phyloP scores from a whole-genome alignment of 768 basidiomycete species.

The Suillus lakei region DNA sequence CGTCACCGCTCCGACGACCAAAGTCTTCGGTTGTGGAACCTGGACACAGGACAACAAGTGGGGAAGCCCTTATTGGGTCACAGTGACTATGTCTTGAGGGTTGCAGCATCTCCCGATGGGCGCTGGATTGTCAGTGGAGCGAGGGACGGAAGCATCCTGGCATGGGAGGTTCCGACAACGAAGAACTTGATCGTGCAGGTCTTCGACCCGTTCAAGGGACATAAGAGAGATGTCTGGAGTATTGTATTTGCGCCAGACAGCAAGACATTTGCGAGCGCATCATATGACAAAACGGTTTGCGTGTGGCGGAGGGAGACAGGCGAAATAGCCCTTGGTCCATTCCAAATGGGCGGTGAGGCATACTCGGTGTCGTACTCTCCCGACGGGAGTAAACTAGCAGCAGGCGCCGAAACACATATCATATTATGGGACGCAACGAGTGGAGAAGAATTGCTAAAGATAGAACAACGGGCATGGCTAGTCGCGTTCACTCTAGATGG shows the following conservation, averaged over 20 bases:
- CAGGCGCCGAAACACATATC: constrained; percentile 22
- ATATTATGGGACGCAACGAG: background rate
- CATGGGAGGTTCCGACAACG: constrained; percentile 61
- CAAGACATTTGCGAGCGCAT: constrained; percentile 7
- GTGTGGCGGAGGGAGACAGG: constrained; percentile 5
- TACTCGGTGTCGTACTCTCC: constrained; percentile 43
- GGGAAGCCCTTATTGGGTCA: constrained; percentile 9
- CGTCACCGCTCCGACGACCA: background rate
- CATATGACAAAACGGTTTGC: background rate
- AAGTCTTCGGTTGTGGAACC: constrained; percentile 4
- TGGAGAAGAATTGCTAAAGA: background rate
- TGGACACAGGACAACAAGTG: constrained; percentile 13
- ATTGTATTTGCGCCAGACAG: constrained; percentile 18
- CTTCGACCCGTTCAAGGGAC: constrained; percentile 9
- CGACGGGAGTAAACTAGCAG: constrained; percentile 42
- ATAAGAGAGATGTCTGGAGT: constrained; percentile 37
- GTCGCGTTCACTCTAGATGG: background rate
- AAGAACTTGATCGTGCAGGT: background rate
- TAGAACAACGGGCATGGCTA: background rate
- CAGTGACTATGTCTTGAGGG: constrained; percentile 73
- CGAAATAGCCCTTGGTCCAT: background rate
- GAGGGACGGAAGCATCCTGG: constrained; percentile 95
- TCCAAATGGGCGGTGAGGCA: background rate
- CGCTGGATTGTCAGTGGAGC: constrained; percentile 95
- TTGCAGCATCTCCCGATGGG: constrained; percentile 90